Evolutionary conservation across 2,329 filamentous ascomycete species (phyloP).

Genomic region (Macrophomina pseudophaseolina): DNA sequence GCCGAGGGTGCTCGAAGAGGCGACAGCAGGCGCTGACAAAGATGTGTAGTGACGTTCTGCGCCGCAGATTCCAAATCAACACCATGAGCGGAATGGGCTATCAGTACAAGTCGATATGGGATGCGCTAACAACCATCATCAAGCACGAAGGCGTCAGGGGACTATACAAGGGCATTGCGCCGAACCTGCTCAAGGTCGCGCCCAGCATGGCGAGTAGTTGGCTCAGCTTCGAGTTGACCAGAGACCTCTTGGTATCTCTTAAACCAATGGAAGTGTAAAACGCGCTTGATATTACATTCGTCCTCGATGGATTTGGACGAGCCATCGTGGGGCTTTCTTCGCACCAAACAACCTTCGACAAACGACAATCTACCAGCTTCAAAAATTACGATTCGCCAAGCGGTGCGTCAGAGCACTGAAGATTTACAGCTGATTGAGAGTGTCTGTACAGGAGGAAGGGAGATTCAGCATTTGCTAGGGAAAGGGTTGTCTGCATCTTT

Average conservation of each 20-base stretch:
- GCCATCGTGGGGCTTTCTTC: slow-evolving; percentile 4
- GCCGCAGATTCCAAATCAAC: slow-evolving; percentile 96
- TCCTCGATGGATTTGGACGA: neutral
- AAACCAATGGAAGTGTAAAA: slow-evolving; percentile 13
- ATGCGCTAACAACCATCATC: slow-evolving; percentile 82
- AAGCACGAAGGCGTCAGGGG: slow-evolving; percentile 81
- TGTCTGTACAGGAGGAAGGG: slow-evolving; percentile 14
- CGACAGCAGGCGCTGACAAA: neutral
- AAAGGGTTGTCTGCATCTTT: slow-evolving; percentile 9
- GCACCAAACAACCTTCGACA: neutral
- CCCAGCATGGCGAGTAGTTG: slow-evolving; percentile 99
- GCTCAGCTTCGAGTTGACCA: slow-evolving; percentile 93
- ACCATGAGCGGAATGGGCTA: slow-evolving; percentile 99
- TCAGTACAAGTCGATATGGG: slow-evolving; percentile 84
- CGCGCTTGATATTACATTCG: neutral
- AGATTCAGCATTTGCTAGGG: slow-evolving; percentile 8
- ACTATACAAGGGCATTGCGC: slow-evolving; percentile 94
- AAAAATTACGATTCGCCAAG: neutral
- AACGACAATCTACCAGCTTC: neutral
- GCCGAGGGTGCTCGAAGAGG: slow-evolving; percentile 37
- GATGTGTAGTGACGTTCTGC: slow-evolving; percentile 77
- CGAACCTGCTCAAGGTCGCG: slow-evolving; percentile 94
- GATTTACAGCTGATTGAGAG: slow-evolving; percentile 12
- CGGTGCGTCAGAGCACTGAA: neutral
- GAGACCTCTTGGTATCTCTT: slow-evolving; percentile 78